Conservation (phyloP, 202 grass and related monocot species). For the Musa balbisiana region DNA sequence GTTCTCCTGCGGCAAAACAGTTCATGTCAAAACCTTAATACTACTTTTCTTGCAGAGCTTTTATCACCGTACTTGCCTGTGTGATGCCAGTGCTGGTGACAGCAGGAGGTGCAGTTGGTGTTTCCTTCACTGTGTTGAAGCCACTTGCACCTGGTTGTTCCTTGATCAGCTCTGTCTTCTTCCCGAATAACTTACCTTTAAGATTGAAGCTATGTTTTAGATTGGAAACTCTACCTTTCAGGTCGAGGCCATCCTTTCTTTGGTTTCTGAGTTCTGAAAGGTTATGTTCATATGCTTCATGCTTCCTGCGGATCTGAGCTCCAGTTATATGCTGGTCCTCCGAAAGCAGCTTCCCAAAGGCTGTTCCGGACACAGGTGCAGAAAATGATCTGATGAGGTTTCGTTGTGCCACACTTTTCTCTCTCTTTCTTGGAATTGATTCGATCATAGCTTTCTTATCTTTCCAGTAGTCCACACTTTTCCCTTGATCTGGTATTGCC, state of each 20-base stretch:
- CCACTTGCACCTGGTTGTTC: conserved; percentile 23
- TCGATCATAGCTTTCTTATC: conserved; percentile 16
- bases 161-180: conserved; percentile 28
- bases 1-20: conserved; percentile 29
- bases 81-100: not conserved
- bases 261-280: conserved; percentile 18
- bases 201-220: conserved; percentile 42
- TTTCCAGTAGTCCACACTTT: conserved; percentile 2
- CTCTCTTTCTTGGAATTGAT: conserved; percentile 15
- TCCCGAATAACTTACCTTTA: conserved; percentile 39
- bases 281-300: conserved; percentile 5
- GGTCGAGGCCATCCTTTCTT: conserved; percentile 31
- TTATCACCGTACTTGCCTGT: conserved; percentile 34
- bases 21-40: not conserved
- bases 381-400: conserved; percentile 62
- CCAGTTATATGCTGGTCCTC: conserved; percentile 28
- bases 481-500: conserved; percentile 27
- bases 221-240: conserved; percentile 40
- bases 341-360: conserved; percentile 20
- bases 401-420: conserved; percentile 7
- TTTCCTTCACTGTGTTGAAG: conserved; percentile 16
- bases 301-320: conserved; percentile 25
- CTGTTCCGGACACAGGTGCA: conserved; percentile 38
- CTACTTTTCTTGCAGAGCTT: no score
- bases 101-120: conserved; percentile 7